Conservation (phyloP, 2,329 filamentous ascomycete species). For the Zymoseptoria passerinii region DNA sequence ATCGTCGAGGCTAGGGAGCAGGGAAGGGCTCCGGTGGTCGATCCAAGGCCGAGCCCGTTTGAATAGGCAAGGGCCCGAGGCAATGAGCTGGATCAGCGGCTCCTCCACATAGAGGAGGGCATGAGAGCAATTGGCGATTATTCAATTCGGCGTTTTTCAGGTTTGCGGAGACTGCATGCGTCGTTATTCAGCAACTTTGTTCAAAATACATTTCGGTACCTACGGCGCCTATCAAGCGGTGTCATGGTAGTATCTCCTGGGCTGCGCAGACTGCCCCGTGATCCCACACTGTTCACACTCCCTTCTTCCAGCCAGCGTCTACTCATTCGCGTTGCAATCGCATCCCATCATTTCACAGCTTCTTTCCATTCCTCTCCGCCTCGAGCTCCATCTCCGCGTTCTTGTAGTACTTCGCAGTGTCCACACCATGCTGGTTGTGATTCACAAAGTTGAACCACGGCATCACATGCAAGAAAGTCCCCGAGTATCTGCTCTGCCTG, state of each 20-base stretch:
- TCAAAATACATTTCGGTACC: neutral
- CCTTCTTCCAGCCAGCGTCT: neutral
- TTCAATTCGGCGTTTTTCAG: neutral
- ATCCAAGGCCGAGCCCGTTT: neutral
- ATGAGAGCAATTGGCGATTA: neutral
- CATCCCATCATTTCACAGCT: neutral
- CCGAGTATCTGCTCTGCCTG: slow-evolving; percentile 85
- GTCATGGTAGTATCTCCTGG: neutral
- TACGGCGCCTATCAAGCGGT: neutral
- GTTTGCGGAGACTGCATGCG: neutral
- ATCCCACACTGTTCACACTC: neutral
- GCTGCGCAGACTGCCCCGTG: neutral
- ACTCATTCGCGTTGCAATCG: neutral
- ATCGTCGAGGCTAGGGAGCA: slow-evolving; percentile 58
- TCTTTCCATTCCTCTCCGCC: slow-evolving; percentile 50
- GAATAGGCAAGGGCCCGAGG: neutral
- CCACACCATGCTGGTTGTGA: slow-evolving; percentile 89
- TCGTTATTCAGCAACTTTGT: neutral
- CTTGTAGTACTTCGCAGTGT: slow-evolving; percentile 97
- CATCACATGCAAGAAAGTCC: slow-evolving; percentile 72
- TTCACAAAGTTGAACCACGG: slow-evolving; percentile 99
- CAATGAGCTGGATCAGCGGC: neutral
- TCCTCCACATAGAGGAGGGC: neutral
- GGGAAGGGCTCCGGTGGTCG: neutral
- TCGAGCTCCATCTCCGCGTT: slow-evolving; percentile 92